phyloP scores from a whole-genome alignment of 1,284 basidiomycete genomes.

The Tilletia horrida region DNA sequence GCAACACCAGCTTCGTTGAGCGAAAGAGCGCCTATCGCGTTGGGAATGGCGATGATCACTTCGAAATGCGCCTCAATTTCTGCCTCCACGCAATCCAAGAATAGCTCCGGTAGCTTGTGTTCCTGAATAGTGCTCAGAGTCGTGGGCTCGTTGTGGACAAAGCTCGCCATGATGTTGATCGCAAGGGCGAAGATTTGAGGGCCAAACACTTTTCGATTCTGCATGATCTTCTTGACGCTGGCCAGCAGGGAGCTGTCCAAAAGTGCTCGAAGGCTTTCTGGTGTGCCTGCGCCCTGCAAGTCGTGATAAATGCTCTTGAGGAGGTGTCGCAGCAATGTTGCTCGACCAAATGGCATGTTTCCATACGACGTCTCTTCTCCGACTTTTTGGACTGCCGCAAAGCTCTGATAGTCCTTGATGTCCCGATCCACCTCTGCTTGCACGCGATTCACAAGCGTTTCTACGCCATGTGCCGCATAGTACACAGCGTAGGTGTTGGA shows the following conservation, averaged over 20 bases:
- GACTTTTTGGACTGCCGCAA: conserved; percentile 26
- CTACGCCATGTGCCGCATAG: conserved; percentile 77
- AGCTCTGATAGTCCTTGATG: conserved; percentile 28
- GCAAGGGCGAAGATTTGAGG: conserved; percentile 72
- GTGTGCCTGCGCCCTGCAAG: conserved; percentile 84
- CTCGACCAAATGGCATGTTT: conserved; percentile 50
- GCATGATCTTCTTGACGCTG: conserved; percentile 83
- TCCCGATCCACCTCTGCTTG: conserved; percentile 58
- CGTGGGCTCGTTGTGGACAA: conserved; percentile 98
- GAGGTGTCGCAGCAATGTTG: conserved; percentile 75
- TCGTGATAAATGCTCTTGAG: conserved; percentile 89
- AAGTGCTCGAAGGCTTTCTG: conserved; percentile 88
- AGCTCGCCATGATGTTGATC: conserved; percentile 95
- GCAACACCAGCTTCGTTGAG: conserved; percentile 86
- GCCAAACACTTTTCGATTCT: conserved; percentile 78
- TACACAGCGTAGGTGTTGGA: conserved; percentile 84
- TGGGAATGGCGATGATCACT: conserved; percentile 87
- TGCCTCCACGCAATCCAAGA: conserved; percentile 78
- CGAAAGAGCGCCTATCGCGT: conserved; percentile 93
- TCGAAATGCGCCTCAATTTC: conserved; percentile 68
- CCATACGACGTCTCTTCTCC: conserved; percentile 59
- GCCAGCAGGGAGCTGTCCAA: conserved; percentile 85
- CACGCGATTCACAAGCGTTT: conserved; percentile 78
- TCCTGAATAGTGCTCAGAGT: conserved; percentile 90
- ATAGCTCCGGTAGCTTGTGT: conserved; percentile 78